Evolutionary conservation across 495 filamentous ascomycete species (phyloP), one percentile per base, ranked within the genome.

Genomic region (Diplogelasinospora grovesii): DNA sequence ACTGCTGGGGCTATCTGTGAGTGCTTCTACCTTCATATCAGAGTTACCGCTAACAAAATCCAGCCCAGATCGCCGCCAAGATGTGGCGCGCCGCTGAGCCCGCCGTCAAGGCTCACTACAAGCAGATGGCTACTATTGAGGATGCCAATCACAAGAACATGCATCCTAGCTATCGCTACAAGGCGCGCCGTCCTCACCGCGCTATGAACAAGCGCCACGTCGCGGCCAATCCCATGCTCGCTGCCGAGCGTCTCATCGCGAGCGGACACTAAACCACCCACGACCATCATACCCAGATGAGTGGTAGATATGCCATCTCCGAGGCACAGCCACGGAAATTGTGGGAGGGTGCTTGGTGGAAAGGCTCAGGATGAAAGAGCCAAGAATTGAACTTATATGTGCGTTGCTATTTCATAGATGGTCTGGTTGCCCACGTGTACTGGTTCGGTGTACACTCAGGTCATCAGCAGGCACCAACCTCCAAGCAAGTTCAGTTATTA

Each of bases 121-220:
- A 45, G 33, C 34, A 23, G 7, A 32, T 52, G 9, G 40, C 49
- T 9, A n/a, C n/a, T n/a, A n/a, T n/a, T n/a, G n/a, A n/a, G n/a
- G 36, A 37, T 31, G 39, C 29, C 16, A 41, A 42, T 26, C 33
- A 44, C 26, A 34, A 41, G 36, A 11, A 24, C 8, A 30, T 20
- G n/a, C 33, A 49, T 15, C 49, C 49, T 5, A 41, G 27, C 5
- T 52, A 49, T 23, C 46, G 45, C 24, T 49, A 37, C 21, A 27
- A 42, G 11, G 30, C 40, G 13, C 34, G 21, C 18, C 49, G 46
- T n/a, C 6, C 22, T 22, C 34, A 18, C 18, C 49, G 46, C 15
- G 10, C 22, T 22, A 42, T 33, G 20, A 31, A 36, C 2, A 40
- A 30, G 22, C 40, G 41, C 24, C 18, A 37, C 16, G 15, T 40